Evolutionary conservation across 2,329 filamentous ascomycete genomes (phyloP).

Genomic region (Penicillium corylophilum): DNA sequence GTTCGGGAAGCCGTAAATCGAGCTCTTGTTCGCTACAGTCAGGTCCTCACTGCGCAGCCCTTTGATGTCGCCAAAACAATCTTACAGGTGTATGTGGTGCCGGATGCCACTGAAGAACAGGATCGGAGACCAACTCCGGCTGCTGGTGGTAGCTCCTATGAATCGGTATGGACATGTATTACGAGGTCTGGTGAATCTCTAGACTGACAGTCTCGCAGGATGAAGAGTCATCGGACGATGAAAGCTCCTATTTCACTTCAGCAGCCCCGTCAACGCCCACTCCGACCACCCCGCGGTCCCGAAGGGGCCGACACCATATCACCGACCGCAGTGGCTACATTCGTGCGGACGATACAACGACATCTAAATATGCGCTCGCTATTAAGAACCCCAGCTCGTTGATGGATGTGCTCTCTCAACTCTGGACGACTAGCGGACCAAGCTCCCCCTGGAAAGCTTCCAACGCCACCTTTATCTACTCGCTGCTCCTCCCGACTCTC

Average conservation of each 20-base stretch:
- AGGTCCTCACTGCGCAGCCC: conserved; percentile 84
- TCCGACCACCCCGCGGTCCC: conserved; percentile 41
- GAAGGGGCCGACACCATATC: conserved; percentile 41
- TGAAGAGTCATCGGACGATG: conserved; percentile 63
- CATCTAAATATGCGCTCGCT: conserved; percentile 60
- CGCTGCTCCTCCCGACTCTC: conserved; percentile 77
- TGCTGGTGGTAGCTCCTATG: conserved; percentile 30
- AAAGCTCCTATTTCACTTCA: conserved; percentile 82
- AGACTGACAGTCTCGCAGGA: conserved; percentile 27
- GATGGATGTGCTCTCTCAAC: conserved; percentile 78
- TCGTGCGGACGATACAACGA: conserved; percentile 38
- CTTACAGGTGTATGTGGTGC: conserved; percentile 68
- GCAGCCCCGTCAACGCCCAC: conserved; percentile 45
- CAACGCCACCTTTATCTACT: conserved; percentile 90
- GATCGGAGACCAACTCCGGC: conserved; percentile 28
- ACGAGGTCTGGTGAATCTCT: neutral
- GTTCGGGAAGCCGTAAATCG: conserved; percentile 77
- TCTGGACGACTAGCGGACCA: conserved; percentile 85
- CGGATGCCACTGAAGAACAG: conserved; percentile 35
- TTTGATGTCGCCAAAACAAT: conserved; percentile 97
- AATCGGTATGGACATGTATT: conserved; percentile 29
- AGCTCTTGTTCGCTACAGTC: conserved; percentile 87
- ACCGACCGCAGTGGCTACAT: conserved; percentile 49
- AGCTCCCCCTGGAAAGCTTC: conserved; percentile 94
- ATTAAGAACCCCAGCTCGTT: conserved; percentile 77